Evolutionary conservation across 331 rosid species (phyloP), one percentile per base, ranked within the genome.

Genomic region (Ulmus americana): DNA sequence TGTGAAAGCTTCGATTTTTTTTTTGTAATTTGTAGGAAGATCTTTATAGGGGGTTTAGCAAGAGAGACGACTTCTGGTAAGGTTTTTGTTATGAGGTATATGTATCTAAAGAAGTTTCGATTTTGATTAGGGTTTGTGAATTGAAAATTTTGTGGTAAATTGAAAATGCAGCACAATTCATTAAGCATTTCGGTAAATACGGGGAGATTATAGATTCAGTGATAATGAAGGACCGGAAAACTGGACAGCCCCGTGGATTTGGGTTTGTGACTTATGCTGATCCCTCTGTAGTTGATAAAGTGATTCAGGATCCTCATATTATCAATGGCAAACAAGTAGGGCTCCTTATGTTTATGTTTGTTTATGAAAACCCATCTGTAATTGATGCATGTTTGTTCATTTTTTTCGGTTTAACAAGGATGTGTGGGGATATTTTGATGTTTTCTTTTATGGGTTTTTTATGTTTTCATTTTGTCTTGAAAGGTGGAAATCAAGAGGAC

Each of bases 401-500:
- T 10, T 35, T 35, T 68, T 59, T 73, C 5, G 68, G 59, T 57
- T 74, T 28, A 28, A 28, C 35, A 28, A 28, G 55, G 74, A 7
- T 20, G 14, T 50, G 28, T 50, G 18, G 28, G 28, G 16, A 14
- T 50, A n/a, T 3, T 5, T 50, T 50, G 55, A 2, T 50, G 8
- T 63, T 6, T 47, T 28, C 3, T 12, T 49, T 63, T 11, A 4
- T 60, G 49, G n/a, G 40, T 45, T 28, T 57, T 66, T 70, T 62
- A 15, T 69, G 77, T 67, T 65, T 55, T 74, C 71, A 64, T 71
- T 64, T 61, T 63, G 68, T 46, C 41, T 22, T 74, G 0, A 10
- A 28, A 94, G 98, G 98, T 94, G 75, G 98, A 94, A 69, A 94
- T 94, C 83, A 94, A 94, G 88, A 83, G 98, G 72, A 94, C 98